These are phyloP conservation scores for Torulaspora globosa DNA, from an alignment of 1,139 yeast genomes.

Conservation along the genomic window DNA sequence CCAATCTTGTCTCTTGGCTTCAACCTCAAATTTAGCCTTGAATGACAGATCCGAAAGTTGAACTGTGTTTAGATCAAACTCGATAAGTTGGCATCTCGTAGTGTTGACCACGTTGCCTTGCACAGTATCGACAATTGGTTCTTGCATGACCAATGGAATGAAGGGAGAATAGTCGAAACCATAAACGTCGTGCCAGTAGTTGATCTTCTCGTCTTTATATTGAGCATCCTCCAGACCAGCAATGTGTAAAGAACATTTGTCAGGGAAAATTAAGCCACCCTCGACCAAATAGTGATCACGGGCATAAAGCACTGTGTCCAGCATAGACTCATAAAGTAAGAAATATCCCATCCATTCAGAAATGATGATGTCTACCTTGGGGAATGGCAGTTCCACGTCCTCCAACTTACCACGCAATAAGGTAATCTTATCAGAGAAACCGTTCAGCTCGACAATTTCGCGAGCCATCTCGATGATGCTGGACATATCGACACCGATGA, in stretches of 20 bases:
- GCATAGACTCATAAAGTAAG: conserved; percentile 91
- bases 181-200: conserved; percentile 94
- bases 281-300: conserved; percentile 84
- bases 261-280: conserved; percentile 93
- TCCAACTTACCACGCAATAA: conserved; percentile 90
- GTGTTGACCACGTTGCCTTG: conserved; percentile 76
- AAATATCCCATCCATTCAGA: conserved; percentile 99
- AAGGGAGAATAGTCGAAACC: conserved; percentile 89
- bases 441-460: conserved; percentile 78
- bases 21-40: conserved; percentile 58
- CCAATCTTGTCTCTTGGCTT: conserved; percentile 72
- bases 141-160: conserved; percentile 73
- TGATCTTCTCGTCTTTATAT: conserved; percentile 87
- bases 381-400: conserved; percentile 78
- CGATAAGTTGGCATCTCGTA: conserved; percentile 63
- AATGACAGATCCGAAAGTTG: conserved; percentile 79
- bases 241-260: conserved; percentile 82
- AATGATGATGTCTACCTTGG: conserved; percentile 86
- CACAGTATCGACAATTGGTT: conserved; percentile 92
- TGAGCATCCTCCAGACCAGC: conserved; percentile 95
- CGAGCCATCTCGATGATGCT: conserved; percentile 92
- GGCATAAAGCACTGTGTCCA: conserved; percentile 92
- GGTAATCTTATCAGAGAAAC: conserved; percentile 82
- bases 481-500: conserved; percentile 95
- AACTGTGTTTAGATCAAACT: conserved; percentile 86